phyloP scores from a whole-genome alignment of 768 basidiomycete species.

The Collybia nuda region DNA sequence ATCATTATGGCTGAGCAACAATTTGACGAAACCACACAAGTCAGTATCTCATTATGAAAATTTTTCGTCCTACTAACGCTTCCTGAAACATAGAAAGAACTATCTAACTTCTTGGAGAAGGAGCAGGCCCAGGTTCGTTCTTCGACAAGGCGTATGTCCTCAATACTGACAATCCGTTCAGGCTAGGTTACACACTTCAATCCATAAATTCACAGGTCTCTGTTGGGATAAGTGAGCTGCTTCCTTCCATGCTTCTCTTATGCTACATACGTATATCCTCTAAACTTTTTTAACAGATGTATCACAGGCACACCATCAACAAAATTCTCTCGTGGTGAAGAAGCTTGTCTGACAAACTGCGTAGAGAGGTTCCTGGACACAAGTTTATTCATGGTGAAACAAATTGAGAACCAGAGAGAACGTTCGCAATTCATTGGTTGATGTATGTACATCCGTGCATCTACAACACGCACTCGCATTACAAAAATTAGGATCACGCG shows the following conservation, averaged over 20 bases:
- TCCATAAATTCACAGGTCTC: slow-evolving; percentile 78
- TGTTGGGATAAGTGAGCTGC: slow-evolving; percentile 91
- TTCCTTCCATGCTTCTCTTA: slow-evolving; percentile 4
- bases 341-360: slow-evolving; percentile 83
- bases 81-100: slow-evolving; percentile 64
- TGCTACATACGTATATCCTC: background rate
- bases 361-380: slow-evolving; percentile 92
- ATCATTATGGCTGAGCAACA: slow-evolving; percentile 40
- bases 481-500: background rate
- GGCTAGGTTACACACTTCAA: slow-evolving; percentile 59
- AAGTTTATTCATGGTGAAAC: slow-evolving; percentile 77
- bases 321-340: slow-evolving; percentile 77
- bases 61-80: background rate
- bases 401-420: slow-evolving; percentile 49
- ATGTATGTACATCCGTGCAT: background rate
- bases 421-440: slow-evolving; percentile 14
- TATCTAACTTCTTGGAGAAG: slow-evolving; percentile 73
- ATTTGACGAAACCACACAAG: slow-evolving; percentile 81
- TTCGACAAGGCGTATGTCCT: background rate
- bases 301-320: slow-evolving; percentile 77
- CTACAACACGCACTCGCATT: background rate
- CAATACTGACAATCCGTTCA: slow-evolving; percentile 15
- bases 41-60: slow-evolving; percentile 22
- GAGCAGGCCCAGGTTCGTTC: slow-evolving; percentile 75
- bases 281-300: slow-evolving; percentile 43